Base-by-base conservation (phyloP, 2,329 filamentous ascomycete genomes). In the Cytospora leucostoma region DNA sequence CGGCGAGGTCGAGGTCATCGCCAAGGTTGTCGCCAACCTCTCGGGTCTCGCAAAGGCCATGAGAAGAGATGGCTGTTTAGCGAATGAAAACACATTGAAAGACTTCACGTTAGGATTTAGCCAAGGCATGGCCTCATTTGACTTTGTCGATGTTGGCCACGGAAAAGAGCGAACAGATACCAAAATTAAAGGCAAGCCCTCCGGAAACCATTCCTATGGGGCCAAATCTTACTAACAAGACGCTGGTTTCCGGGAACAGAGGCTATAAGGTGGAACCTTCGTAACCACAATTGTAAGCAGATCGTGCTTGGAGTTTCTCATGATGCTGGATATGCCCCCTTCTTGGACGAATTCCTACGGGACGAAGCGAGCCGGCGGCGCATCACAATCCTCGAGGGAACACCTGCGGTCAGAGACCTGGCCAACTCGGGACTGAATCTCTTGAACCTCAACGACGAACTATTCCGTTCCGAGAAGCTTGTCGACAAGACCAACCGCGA, bases 91-190 rank as follows among this genome's bases (percentile, higher is more conserved):
- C n/a, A 76, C 79, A 49, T 73, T 88, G 32, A 80, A 77, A 63
- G 80, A 88, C 56, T 89, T 88, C 74, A 79, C 80, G 33, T 70
- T 79, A 64, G 87, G 83, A 44, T 89, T 88, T 75, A 86, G 82
- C 56, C 84, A 86, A 72, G 80, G 78, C 64, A 81, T 81, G 67
- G 78, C 83, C 11, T 81, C 80, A 12, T 87, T 88, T 75, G 84
- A 88, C 72, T 88, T 88, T 75, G 76, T 88, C 63, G 85, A 89
- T 69, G 80, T 88, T 59, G 85, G 86, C 38, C 74, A 80, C 67
- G 81, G 81, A 52, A 86, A 86, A 71, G 84, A 87, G 68, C 77
- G 82, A 56, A 81, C 82, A 8, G 83, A 86, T 70, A 80, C 79
- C 54, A 88, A 88, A 72, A 83, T 89, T 67, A 82, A 80, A 79